Evolutionary conservation across 176 grass and related monocot genomes (phyloP).

Genomic region (Paspalum notatum): DNA sequence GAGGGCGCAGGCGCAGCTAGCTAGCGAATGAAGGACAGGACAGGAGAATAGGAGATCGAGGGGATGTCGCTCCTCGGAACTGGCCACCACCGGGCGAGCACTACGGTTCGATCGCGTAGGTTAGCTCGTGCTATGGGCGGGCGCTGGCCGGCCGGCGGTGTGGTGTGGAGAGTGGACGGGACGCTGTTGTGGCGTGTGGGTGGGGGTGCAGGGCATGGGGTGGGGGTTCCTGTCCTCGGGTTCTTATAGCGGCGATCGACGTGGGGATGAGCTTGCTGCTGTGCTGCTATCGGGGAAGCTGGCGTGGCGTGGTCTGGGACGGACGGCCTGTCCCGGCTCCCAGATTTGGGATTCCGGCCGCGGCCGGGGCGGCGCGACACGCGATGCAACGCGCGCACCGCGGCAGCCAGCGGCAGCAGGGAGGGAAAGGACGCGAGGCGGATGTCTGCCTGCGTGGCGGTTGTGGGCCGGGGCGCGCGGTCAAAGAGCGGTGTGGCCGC

Average conservation of each 20-base stretch:
- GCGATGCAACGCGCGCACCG: conserved; percentile 33
- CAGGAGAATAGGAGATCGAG: conserved; percentile 39
- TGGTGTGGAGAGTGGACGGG: not conserved
- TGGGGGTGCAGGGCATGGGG: conserved; percentile 39
- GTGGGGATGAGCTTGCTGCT: not conserved
- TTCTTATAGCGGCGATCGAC: conserved; percentile 63
- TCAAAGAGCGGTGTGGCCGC: conserved; percentile 55
- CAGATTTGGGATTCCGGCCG: conserved; percentile 44
- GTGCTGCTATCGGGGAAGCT: too few relatives aligned
- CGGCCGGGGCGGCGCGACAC: conserved; percentile 32
- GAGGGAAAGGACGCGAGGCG: not conserved
- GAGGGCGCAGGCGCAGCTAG: too few relatives aligned
- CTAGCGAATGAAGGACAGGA: conserved; percentile 15
- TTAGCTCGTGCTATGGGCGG: conserved; percentile 28
- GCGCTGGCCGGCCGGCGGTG: too few relatives aligned
- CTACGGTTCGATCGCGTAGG: conserved; percentile 27
- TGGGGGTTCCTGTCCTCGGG: conserved; percentile 28
- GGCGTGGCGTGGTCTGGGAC: conserved; percentile 26
- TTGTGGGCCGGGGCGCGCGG: not conserved
- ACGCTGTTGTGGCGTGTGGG: conserved; percentile 33
- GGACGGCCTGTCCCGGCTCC: conserved; percentile 10
- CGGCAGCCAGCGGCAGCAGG: not conserved
- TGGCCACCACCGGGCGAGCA: conserved; percentile 12
- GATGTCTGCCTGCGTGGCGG: conserved; percentile 24
- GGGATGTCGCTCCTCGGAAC: conserved; percentile 55